Conservation (phyloP, 2,329 filamentous ascomycete species). For the Didymella keratinophila region DNA sequence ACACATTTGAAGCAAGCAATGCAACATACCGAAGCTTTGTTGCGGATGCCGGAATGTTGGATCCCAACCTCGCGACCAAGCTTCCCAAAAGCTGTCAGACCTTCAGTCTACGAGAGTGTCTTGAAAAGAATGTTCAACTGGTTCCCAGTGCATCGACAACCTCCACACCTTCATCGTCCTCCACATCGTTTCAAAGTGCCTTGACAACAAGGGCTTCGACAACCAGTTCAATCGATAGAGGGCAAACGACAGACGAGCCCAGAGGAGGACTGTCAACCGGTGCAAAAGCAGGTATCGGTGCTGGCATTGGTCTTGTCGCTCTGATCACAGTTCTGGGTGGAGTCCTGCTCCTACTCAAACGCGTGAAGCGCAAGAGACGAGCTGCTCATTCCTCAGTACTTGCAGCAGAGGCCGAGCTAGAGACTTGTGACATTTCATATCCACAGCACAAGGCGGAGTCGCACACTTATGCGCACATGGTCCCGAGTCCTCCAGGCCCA, state of each 20-base stretch:
- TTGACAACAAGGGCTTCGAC: background rate
- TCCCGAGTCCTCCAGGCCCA: background rate
- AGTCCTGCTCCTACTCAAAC: background rate
- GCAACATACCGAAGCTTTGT: background rate
- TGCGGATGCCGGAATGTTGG: conserved; percentile 17
- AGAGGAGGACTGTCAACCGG: background rate
- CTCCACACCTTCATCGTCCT: background rate
- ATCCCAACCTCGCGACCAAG: background rate
- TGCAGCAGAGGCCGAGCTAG: background rate
- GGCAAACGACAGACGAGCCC: background rate
- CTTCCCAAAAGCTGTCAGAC: background rate
- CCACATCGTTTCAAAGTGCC: background rate
- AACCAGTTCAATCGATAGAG: background rate
- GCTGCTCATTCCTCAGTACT: background rate
- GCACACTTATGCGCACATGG: background rate
- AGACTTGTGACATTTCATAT: background rate
- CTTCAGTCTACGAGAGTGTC: background rate
- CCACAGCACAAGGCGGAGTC: background rate
- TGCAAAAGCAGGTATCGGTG: conserved; percentile 1
- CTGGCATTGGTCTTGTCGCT: background rate
- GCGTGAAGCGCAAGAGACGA: background rate
- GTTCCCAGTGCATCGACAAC: background rate
- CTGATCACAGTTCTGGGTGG: background rate
- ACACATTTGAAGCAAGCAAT: conserved; percentile 4
- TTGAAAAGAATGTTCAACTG: background rate